phyloP scores from a whole-genome alignment of 179 eudicot species.

The Carnegiea gigantea region DNA sequence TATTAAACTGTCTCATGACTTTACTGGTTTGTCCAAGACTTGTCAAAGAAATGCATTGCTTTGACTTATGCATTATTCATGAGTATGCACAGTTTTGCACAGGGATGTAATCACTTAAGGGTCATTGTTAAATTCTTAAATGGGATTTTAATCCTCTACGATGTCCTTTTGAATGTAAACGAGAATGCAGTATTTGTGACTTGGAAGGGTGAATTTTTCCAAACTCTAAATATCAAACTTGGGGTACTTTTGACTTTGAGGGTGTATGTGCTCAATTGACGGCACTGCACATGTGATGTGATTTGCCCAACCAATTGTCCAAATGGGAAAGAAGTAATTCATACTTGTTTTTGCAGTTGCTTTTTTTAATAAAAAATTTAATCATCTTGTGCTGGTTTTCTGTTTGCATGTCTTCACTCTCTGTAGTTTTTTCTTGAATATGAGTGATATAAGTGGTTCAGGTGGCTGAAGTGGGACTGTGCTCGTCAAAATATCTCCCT shows the following conservation, averaged over 20 bases:
- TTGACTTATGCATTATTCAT: not conserved
- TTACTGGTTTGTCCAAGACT: not conserved
- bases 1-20: not conserved
- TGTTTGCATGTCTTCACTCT: not conserved
- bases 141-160: not conserved
- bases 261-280: not conserved
- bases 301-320: not conserved
- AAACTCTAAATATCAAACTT: not conserved
- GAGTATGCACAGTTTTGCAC: not conserved
- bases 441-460: no score
- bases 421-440: no score
- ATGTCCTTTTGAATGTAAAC: not conserved
- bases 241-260: not conserved
- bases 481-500: no score
- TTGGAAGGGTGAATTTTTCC: not conserved
- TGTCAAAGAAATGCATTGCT: not conserved
- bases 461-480: no score
- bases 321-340: not conserved
- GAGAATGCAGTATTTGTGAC: not conserved
- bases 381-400: not conserved
- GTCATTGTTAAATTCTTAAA: not conserved
- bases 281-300: not conserved
- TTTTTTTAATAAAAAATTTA: no score
- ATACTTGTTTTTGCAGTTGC: not conserved
- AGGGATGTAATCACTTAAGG: not conserved